Base-by-base conservation (phyloP, 257 asterid genomes). In the Hygrophila difformis region DNA sequence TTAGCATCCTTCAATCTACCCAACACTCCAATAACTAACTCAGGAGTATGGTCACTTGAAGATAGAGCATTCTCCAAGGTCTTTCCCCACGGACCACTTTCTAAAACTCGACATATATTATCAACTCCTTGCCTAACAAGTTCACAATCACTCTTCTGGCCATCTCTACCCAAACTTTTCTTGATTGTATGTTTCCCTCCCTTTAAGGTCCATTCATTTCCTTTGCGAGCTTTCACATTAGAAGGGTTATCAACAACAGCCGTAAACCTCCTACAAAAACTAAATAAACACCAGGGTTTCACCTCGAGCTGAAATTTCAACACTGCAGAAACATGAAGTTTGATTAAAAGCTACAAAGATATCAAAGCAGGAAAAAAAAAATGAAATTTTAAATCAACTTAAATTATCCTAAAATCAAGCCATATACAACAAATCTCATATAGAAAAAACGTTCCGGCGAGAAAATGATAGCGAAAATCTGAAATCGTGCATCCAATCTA, bases 11-110 rank as follows among this genome's bases (percentile, higher is more conserved):
- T 86, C 62, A 82, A 54, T 55, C 83, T 75, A 61, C 86, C 79
- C 48, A 89, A 69, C 33, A 85, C 96, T 44, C 94, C 93, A 51
- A 74, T 69, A 11, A 75, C 76, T 49, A 79, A 12, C 15, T 65
- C 64, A 16, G 72, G 79, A 35, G 56, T 79, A 39, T 56, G 77
- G 39, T 61, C 71, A 59, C 63, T 67, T 1, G 65, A 51, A 11
- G 77, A 71, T 59, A 89, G 70, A 56, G 77, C 70, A 53, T 52
- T 68, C 79, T 89, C 96, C 48, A 79, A 10, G 11, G 82, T 61
- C 51, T 91, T 79, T 39, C 85, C 84, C 96, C 93, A 82, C 12
- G 84, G 73, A 29, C 73, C 80, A 48, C 63, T 67, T 48, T 68
- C 91, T 62, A 89, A 49, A 41, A 89, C 64, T 36, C 44, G 66